Evolutionary conservation across 2,329 filamentous ascomycete genomes (phyloP).

Genomic region (Epichloe gansuensis): DNA sequence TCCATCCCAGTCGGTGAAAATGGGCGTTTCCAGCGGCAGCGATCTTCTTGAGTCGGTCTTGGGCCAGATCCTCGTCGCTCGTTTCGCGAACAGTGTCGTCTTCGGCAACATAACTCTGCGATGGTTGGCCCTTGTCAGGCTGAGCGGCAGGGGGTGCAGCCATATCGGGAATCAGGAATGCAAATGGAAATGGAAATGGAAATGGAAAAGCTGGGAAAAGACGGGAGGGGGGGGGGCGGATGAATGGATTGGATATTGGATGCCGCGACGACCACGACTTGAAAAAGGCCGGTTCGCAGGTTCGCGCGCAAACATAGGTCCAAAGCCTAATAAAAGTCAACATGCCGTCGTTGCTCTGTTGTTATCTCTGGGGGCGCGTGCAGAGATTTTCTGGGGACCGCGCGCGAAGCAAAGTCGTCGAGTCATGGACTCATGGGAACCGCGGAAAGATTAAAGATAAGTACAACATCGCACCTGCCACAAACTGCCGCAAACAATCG

Average conservation of each 20-base stretch:
- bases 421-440: slow-evolving; percentile 6
- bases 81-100: slow-evolving; percentile 10
- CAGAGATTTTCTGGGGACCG: slow-evolving; percentile 2
- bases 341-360: background rate
- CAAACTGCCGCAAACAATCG: background rate
- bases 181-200: background rate
- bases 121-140: background rate
- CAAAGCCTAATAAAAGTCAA: background rate
- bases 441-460: background rate
- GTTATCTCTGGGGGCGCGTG: background rate
- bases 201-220: background rate
- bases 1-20: slow-evolving; percentile 43
- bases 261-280: no score
- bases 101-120: background rate
- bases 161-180: background rate
- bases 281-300: no score
- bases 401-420: background rate
- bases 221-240: no score
- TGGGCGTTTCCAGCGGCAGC: slow-evolving; percentile 30
- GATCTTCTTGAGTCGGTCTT: slow-evolving; percentile 27
- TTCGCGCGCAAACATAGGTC: no score
- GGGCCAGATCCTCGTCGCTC: slow-evolving; percentile 17
- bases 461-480: background rate
- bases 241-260: no score
- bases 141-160: background rate